Percentiles rank a stretch among this genome's conserved stretches.
phyloP scores from a whole-genome alignment of 1,139 yeast species.

The Saccharomyces hybrid region DNA sequence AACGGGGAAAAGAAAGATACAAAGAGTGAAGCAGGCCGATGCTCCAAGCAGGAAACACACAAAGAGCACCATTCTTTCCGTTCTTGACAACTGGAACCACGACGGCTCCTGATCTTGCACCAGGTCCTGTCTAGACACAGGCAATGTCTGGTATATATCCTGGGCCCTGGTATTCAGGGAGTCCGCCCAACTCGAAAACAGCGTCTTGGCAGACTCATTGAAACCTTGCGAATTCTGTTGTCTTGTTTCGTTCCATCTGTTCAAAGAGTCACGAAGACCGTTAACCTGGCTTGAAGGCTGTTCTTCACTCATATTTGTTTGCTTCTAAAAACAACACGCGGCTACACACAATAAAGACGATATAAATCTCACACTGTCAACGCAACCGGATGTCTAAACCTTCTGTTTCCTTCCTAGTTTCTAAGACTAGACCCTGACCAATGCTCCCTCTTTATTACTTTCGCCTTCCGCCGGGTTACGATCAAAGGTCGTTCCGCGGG shows the following conservation, averaged over 20 bases:
- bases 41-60: conserved; percentile 72
- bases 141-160: conserved; percentile 45
- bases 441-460: not conserved
- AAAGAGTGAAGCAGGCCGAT: conserved; percentile 67
- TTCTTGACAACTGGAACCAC: conserved; percentile 57
- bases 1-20: conserved; percentile 82
- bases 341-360: not conserved
- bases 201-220: conserved; percentile 33
- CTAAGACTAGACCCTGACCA: not conserved
- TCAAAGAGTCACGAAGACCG: conserved; percentile 34
- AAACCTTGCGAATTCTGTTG: conserved; percentile 23
- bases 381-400: not conserved
- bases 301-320: conserved; percentile 10
- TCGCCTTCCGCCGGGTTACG: not conserved
- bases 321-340: not conserved
- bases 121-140: conserved; percentile 45
- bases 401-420: not conserved
- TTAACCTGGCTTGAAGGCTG: conserved; percentile 12
- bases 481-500: not conserved
- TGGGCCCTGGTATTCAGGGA: conserved; percentile 37
- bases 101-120: conserved; percentile 46
- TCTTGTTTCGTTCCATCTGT: conserved; percentile 33
- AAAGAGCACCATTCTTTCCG: conserved; percentile 77
- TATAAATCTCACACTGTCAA: not conserved
- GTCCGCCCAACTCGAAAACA: conserved; percentile 36